phyloP scores from a whole-genome alignment of 2,329 filamentous ascomycete genomes.

The Fusarium gaditjirri region DNA sequence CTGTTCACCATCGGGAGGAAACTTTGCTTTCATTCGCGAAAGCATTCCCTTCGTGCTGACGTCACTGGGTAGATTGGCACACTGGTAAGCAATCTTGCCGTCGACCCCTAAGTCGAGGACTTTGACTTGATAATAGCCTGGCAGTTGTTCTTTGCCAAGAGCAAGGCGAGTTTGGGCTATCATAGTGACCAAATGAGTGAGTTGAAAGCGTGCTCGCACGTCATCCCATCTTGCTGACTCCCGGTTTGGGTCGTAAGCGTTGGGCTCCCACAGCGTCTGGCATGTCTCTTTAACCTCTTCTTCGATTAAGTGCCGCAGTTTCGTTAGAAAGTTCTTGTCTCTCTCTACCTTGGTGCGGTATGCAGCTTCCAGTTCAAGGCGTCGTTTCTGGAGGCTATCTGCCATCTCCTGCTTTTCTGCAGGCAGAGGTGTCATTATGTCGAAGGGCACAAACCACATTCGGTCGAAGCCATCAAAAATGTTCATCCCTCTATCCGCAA shows the following conservation, averaged over 20 bases:
- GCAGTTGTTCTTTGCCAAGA: slow-evolving; percentile 24
- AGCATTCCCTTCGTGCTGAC: slow-evolving; percentile 8
- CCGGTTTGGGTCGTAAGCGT: not conserved
- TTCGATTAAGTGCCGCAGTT: slow-evolving; percentile 12
- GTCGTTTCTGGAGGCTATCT: slow-evolving; percentile 14
- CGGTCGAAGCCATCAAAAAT: slow-evolving; percentile 41
- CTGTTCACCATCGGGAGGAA: slow-evolving; percentile 19
- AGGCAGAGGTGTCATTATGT: slow-evolving; percentile 19
- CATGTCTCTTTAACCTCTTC: slow-evolving; percentile 27
- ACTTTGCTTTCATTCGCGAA: slow-evolving; percentile 34
- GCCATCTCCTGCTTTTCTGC: slow-evolving; percentile 8
- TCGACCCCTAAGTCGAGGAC: slow-evolving; percentile 32
- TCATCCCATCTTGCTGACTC: slow-evolving; percentile 25
- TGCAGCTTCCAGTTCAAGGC: slow-evolving; percentile 2
- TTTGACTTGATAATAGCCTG: slow-evolving; percentile 28
- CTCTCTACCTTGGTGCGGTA: not conserved
- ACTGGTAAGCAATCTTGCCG: slow-evolving; percentile 26
- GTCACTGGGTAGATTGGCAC: slow-evolving; percentile 15
- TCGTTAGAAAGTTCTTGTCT: not conserved
- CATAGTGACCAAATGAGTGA: slow-evolving; percentile 22
- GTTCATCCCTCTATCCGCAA: slow-evolving; percentile 12
- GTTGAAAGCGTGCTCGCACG: not conserved
- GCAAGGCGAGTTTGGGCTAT: slow-evolving; percentile 35
- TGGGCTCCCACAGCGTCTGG: slow-evolving; percentile 32
- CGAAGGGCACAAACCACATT: slow-evolving; percentile 39